Percentiles rank a stretch among this genome's conserved stretches.
phyloP scores from a whole-genome alignment of 2,329 filamentous ascomycete genomes.

The Torrubiellomyces zombiae region DNA sequence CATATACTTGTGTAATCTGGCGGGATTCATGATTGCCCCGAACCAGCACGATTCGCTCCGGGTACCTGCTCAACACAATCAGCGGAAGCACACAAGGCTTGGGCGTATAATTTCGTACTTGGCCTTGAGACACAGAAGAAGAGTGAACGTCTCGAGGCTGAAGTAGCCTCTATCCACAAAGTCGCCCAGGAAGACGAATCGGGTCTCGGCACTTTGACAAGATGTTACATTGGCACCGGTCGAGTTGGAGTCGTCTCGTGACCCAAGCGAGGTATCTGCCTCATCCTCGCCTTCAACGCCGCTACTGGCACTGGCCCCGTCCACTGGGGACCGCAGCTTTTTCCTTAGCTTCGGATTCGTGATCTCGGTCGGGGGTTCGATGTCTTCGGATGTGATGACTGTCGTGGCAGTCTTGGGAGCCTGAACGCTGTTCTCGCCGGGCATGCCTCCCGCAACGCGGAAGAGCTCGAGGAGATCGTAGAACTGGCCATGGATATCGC shows the following conservation, averaged over 20 bases:
- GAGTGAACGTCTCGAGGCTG: conserved; percentile 91
- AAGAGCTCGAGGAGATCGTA: conserved; percentile 96
- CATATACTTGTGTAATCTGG: conserved; percentile 95
- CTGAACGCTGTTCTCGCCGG: conserved; percentile 59
- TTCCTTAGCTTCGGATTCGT: conserved; percentile 74
- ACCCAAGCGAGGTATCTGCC: conserved; percentile 12
- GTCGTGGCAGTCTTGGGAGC: conserved; percentile 51
- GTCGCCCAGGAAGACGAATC: conserved; percentile 56
- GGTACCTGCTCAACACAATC: conserved; percentile 46
- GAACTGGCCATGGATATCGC: conserved; percentile 97
- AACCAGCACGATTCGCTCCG: conserved; percentile 85
- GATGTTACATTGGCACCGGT: conserved; percentile 16
- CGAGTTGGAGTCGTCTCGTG: conserved; percentile 17
- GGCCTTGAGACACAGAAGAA: conserved; percentile 86
- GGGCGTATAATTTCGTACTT: conserved; percentile 25
- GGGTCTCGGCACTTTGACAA: conserved; percentile 34
- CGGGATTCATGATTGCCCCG: conserved; percentile 96
- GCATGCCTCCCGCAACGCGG: conserved; percentile 91
- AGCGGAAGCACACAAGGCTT: not conserved
- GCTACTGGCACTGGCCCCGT: conserved; percentile 29
- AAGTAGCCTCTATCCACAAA: conserved; percentile 97
- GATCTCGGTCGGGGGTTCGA: conserved; percentile 81
- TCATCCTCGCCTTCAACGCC: conserved; percentile 33
- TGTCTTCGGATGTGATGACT: conserved; percentile 75
- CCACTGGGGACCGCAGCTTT: conserved; percentile 46